Conservation (phyloP, 805 yeast genomes). For the Wickerhamomyces ciferrii region DNA sequence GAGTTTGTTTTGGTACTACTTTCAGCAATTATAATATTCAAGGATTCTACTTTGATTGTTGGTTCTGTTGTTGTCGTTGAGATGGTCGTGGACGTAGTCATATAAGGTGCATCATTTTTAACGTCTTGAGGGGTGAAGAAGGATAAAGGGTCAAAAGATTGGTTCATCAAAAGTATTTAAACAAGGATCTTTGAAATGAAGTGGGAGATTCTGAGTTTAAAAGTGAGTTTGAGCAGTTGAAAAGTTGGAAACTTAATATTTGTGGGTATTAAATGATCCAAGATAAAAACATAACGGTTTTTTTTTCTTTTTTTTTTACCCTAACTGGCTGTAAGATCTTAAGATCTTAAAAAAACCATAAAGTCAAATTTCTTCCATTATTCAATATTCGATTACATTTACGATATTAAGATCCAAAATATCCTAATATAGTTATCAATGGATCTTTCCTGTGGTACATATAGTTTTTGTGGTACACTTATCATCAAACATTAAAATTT, state of each 20-base stretch:
- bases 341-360: too few species aligned
- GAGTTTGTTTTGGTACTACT: neutral
- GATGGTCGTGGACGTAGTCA: neutral
- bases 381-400: too few species aligned
- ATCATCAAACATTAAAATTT: too few species aligned
- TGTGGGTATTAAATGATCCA: too few species aligned
- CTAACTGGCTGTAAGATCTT: too few species aligned
- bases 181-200: neutral
- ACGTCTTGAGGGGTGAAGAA: conserved; percentile 7
- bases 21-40: neutral
- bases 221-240: too few species aligned
- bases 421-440: neutral
- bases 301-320: too few species aligned
- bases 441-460: neutral
- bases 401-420: too few species aligned
- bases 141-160: conserved; percentile 18
- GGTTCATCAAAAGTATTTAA: neutral
- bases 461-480: neutral
- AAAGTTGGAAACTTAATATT: too few species aligned
- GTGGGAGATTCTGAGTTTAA: too few species aligned
- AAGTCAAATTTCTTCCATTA: too few species aligned
- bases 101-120: neutral
- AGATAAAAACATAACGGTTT: too few species aligned
- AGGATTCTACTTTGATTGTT: neutral
- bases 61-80: neutral